These are phyloP conservation scores for Tephrocybe sp. DNA, from an alignment of 768 basidiomycete species.

Conservation along the genomic window DNA sequence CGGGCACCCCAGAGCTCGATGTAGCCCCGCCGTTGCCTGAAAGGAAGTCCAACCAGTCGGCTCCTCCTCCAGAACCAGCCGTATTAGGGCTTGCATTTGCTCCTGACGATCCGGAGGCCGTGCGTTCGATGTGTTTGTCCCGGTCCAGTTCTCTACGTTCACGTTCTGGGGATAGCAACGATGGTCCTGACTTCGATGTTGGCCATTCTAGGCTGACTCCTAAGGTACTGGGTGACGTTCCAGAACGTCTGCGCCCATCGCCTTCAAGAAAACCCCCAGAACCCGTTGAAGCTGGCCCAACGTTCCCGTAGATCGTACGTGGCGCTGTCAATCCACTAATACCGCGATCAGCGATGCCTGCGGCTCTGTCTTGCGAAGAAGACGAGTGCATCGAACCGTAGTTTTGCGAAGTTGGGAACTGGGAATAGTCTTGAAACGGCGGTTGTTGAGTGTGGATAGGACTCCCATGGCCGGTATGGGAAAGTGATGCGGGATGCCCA, in stretches of 20 bases:
- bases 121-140: not conserved
- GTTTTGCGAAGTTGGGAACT: constrained; percentile 3
- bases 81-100: not conserved
- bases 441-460: constrained; percentile 3
- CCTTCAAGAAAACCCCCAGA: not conserved
- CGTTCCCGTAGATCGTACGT: constrained; percentile 3
- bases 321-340: not conserved
- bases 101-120: constrained; percentile 6
- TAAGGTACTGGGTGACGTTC: not conserved
- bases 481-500: not conserved
- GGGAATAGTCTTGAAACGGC: constrained; percentile 1
- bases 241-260: constrained; percentile 6
- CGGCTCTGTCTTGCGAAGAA: not conserved
- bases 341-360: not conserved
- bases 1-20: not conserved
- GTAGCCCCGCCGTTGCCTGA: constrained; percentile 1
- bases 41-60: constrained; percentile 11
- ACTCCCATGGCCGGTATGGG: constrained; percentile 1
- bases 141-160: constrained; percentile 1
- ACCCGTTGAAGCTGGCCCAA: not conserved
- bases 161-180: not conserved
- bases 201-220: constrained; percentile 6
- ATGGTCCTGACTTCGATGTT: not conserved
- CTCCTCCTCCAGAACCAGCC: constrained; percentile 1
- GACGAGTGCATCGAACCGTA: not conserved